A percentile compares a stretch with the other conserved stretches of the same genome.
Conservation (phyloP, 2,329 filamentous ascomycete species). For the Clonostachys byssicola region DNA sequence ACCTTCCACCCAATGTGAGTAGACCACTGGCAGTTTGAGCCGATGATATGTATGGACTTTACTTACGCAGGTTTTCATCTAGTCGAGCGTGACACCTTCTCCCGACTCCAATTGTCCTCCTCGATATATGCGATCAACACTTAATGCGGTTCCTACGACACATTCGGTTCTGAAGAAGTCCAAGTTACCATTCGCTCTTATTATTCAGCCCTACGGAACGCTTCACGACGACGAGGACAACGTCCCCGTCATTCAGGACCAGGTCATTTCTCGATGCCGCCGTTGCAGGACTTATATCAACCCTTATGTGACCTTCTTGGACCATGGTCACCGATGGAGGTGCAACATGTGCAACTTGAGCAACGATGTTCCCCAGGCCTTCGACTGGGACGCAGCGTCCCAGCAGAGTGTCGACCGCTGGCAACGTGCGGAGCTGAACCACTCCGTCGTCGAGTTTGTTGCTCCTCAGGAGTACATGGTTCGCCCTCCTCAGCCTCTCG, state of each 20-base stretch:
- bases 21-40: background rate
- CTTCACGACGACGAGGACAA: conserved; percentile 90
- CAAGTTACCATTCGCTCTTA: conserved; percentile 87
- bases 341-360: conserved; percentile 99
- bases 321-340: conserved; percentile 95
- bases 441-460: conserved; percentile 95
- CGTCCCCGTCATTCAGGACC: conserved; percentile 89
- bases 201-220: conserved; percentile 92
- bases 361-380: conserved; percentile 98
- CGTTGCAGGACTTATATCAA: conserved; percentile 98
- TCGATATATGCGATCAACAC: conserved; percentile 91
- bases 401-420: conserved; percentile 91
- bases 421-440: conserved; percentile 89
- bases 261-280: conserved; percentile 94
- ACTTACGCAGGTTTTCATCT: conserved; percentile 8
- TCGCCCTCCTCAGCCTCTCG: conserved; percentile 87
- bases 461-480: conserved; percentile 99
- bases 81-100: conserved; percentile 89
- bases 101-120: conserved; percentile 86
- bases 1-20: conserved; percentile 87
- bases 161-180: conserved; percentile 95
- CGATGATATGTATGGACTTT: conserved; percentile 24
- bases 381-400: conserved; percentile 92
- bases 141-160: conserved; percentile 91
- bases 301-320: conserved; percentile 92